phyloP scores from a whole-genome alignment of 2,329 filamentous ascomycete species.

The Lecanicillium sp. region DNA sequence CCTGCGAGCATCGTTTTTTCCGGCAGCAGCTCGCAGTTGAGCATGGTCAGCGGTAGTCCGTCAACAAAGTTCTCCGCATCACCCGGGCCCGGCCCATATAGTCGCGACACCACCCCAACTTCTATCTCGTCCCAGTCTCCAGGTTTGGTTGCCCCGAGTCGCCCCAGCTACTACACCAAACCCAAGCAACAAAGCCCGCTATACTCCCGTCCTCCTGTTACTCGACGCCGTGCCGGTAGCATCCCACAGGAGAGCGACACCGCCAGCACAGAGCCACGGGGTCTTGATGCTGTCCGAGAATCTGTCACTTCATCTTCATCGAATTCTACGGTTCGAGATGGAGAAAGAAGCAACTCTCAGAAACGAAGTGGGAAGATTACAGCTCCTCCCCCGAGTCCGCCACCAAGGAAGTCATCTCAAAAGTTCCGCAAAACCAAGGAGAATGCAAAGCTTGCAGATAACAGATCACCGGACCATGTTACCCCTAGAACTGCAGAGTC shows the following conservation, averaged over 20 bases:
- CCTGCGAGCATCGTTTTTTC: conserved; percentile 51
- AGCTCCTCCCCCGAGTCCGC: conserved; percentile 53
- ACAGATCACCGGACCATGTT: conserved; percentile 24
- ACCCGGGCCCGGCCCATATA: conserved; percentile 62
- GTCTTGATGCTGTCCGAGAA: conserved; percentile 61
- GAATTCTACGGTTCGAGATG: conserved; percentile 58
- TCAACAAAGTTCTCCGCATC: conserved; percentile 73
- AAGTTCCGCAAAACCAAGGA: conserved; percentile 37
- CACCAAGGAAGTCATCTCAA: conserved; percentile 56
- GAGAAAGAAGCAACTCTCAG: conserved; percentile 37
- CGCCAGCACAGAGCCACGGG: conserved; percentile 44
- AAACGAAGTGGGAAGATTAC: conserved; percentile 37
- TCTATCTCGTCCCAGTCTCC: conserved; percentile 73
- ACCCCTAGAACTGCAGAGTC: conserved; percentile 22
- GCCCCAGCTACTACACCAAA: conserved; percentile 37
- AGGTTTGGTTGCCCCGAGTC: conserved; percentile 46
- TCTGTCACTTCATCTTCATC: conserved; percentile 68
- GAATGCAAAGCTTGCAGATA: conserved; percentile 29
- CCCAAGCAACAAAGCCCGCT: conserved; percentile 50
- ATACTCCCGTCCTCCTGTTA: conserved; percentile 53
- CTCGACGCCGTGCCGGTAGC: conserved; percentile 51
- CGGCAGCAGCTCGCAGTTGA: conserved; percentile 48
- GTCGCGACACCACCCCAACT: conserved; percentile 71
- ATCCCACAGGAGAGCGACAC: conserved; percentile 45
- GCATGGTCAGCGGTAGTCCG: conserved; percentile 61